These are phyloP conservation scores for Umbilicus rupestris DNA, from an alignment of 164 flowering plant genomes.

Conservation along the genomic window DNA sequence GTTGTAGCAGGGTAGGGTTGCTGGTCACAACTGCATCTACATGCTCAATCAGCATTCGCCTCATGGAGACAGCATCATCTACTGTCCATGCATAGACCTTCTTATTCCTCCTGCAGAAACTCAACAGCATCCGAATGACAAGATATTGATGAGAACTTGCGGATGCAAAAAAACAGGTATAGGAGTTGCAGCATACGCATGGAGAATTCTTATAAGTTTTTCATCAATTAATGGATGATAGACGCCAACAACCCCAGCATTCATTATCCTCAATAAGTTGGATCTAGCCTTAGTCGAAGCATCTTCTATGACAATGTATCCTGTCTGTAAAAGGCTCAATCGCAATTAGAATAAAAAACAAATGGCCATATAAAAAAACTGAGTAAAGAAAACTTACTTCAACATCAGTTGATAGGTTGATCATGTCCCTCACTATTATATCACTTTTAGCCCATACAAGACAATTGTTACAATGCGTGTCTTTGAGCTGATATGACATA, in stretches of 20 bases:
- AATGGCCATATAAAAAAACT: not conserved
- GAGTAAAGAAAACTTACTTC: constrained; percentile 27
- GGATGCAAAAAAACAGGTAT: not conserved
- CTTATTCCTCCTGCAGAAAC: constrained; percentile 47
- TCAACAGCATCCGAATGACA: not conserved
- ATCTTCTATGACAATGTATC: constrained; percentile 86
- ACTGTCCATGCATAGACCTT: constrained; percentile 97
- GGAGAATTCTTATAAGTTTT: constrained; percentile 43
- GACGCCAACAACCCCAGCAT: constrained; percentile 66
- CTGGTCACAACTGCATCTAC: constrained; percentile 82
- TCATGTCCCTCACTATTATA: constrained; percentile 55
- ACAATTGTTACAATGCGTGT: constrained; percentile 58
- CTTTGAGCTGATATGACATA: constrained; percentile 44
- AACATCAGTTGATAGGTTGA: constrained; percentile 42
- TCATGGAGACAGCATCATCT: constrained; percentile 68
- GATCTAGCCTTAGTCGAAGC: constrained; percentile 51
- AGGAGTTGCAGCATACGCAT: constrained; percentile 34
- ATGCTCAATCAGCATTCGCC: constrained; percentile 44
- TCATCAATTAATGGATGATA: constrained; percentile 81
- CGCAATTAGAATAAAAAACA: not conserved
- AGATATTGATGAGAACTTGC: not conserved
- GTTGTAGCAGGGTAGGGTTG: constrained; percentile 52
- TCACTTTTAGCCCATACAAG: constrained; percentile 98
- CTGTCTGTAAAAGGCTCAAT: constrained; percentile 42
- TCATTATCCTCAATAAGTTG: constrained; percentile 60